Base-by-base conservation (phyloP, 371 early-diverging fungal species). In the Chytridiales sp. region DNA sequence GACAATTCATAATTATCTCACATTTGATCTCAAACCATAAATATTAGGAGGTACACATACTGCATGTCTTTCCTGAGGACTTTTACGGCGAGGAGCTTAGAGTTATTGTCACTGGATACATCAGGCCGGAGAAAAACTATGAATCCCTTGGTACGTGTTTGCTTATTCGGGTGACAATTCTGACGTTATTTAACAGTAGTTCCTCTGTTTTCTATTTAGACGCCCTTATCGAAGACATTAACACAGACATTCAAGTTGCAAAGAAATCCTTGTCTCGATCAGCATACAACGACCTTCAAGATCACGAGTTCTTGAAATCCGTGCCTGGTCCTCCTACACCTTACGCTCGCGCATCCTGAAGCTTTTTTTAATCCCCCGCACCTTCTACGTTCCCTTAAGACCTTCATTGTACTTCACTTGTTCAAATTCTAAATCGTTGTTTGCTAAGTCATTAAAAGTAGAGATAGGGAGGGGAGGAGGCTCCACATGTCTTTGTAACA, bases 111-210 rank as follows among this genome's bases (percentile, higher is more conserved):
- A 62, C 88, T 15, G 94, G 94, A 0, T 95, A 87, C 71, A 88
- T 98, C 50, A 84, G 98, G 6, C 84, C 92, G 0, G 98, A 98
- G 72, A 76, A 82, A 54, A 87, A 96, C 68, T 98, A 94, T 72
- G 83, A 82, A 8, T 84, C 88, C 4, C 70, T 92, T 46, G 91
- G 91, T 91, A 76, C 72, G 67, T 17, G n/a, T n/a, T n/a, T n/a
- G n/a, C n/a, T n/a, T n/a, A n/a, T n/a, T n/a, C n/a, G n/a, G n/a
- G n/a, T n/a, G n/a, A n/a, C n/a, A n/a, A n/a, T n/a, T n/a, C n/a
- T 24, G 24, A 11, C 47, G 27, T 38, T 21, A 21, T 40, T 51
- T 36, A 11, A 2, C n/a, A 2, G 31, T 31, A 22, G 19, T 40
- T 41, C 5, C n/a, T 29, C 6, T 36, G 4, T 0, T 0, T 39